These are phyloP conservation scores for Gloeostereum incarnatum DNA, from an alignment of 768 basidiomycete genomes.

Conservation along the genomic window DNA sequence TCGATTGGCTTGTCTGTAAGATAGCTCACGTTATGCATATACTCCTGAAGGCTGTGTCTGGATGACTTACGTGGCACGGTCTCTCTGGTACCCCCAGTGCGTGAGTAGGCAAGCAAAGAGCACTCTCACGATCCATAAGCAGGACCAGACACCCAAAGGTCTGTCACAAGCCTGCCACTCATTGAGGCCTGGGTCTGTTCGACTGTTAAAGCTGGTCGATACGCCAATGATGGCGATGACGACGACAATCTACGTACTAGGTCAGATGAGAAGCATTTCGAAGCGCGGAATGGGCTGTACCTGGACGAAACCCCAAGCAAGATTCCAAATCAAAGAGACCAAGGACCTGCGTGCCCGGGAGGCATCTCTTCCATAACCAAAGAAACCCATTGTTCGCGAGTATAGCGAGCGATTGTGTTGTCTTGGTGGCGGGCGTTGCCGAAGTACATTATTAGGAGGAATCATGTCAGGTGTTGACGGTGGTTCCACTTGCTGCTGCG, in stretches of 20 bases:
- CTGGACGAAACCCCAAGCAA: constrained; percentile 44
- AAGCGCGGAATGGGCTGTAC: constrained; percentile 28
- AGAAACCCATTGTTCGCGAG: constrained; percentile 22
- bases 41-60: too few species aligned
- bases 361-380: constrained; percentile 48
- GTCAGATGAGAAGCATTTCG: too few species aligned
- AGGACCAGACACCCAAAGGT: constrained; percentile 60
- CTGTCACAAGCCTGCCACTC: constrained; percentile 59
- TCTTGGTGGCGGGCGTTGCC: constrained; percentile 5
- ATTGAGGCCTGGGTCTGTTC: constrained; percentile 23
- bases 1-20: too few species aligned
- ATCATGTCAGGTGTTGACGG: background rate
- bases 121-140: constrained; percentile 52
- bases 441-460: background rate
- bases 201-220: constrained; percentile 37
- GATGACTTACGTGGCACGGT: constrained; percentile 20
- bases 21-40: too few species aligned
- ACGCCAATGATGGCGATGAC: constrained; percentile 42
- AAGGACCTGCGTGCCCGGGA: constrained; percentile 42
- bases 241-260: constrained; percentile 31
- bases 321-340: constrained; percentile 40
- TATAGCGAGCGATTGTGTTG: constrained; percentile 14
- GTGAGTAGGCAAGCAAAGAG: constrained; percentile 37
- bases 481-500: too few species aligned
- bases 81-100: constrained; percentile 46